These are phyloP conservation scores for Amanita polypyramis DNA, from an alignment of 768 basidiomycete genomes.

Conservation along the genomic window DNA sequence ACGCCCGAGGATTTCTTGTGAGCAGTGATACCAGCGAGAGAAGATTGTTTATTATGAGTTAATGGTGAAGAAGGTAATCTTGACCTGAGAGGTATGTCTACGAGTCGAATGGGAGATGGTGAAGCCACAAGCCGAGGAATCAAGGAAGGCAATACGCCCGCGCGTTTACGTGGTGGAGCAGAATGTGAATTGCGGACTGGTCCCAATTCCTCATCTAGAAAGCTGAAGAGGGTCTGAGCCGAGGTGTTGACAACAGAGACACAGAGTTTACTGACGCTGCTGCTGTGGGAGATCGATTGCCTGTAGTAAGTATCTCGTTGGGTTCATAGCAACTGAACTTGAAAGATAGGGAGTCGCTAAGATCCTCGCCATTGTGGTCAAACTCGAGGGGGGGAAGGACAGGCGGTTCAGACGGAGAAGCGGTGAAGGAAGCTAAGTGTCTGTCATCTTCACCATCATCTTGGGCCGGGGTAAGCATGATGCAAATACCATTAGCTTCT, in stretches of 20 bases:
- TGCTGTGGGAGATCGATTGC: constrained; percentile 9
- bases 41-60: constrained; percentile 31
- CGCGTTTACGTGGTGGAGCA: constrained; percentile 46
- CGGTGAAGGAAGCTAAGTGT: constrained; percentile 16
- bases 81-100: constrained; percentile 17
- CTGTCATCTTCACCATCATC: constrained; percentile 19
- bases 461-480: constrained; percentile 59
- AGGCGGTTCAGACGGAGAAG: constrained; percentile 21
- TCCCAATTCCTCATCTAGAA: neutral
- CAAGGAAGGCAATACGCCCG: constrained; percentile 37
- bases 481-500: constrained; percentile 62
- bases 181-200: constrained; percentile 23
- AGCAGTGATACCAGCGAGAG: constrained; percentile 13
- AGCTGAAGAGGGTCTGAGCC: constrained; percentile 21
- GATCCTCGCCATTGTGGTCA: constrained; percentile 19
- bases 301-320: neutral
- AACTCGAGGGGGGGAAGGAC: constrained; percentile 25
- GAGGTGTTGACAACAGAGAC: constrained; percentile 23
- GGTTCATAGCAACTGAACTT: constrained; percentile 21
- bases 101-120: constrained; percentile 28
- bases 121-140: constrained; percentile 50
- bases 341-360: constrained; percentile 22
- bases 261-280: constrained; percentile 13
- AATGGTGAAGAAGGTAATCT: constrained; percentile 28
- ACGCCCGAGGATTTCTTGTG: constrained; percentile 12